Evolutionary conservation across 805 yeast genomes (phyloP).

Genomic region (Yamadazyma scolyti): DNA sequence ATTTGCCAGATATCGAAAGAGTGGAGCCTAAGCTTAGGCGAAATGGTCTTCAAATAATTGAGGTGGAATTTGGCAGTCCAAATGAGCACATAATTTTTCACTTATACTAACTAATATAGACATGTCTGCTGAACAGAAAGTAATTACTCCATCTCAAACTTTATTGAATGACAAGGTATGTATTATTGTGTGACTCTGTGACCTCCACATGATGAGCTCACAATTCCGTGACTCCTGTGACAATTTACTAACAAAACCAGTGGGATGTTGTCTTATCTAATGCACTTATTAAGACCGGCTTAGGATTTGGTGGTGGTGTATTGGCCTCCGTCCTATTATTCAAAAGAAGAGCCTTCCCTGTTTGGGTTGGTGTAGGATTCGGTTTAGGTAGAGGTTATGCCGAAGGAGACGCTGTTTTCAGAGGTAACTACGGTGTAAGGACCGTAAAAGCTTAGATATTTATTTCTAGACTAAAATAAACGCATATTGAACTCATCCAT

Average conservation of each 20-base stretch:
- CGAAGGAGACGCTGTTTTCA: constrained; percentile 96
- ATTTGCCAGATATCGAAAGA: no score
- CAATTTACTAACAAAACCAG: constrained; percentile 13
- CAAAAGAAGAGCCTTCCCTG: constrained; percentile 95
- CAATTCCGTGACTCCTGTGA: no score
- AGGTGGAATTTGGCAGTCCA: neutral
- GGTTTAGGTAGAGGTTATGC: constrained; percentile 98
- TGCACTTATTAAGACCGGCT: constrained; percentile 88
- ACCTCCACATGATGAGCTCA: neutral
- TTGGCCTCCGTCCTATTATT: constrained; percentile 85
- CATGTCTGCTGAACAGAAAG: constrained; percentile 33
- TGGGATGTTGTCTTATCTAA: constrained; percentile 98
- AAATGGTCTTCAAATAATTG: neutral
- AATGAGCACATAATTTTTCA: constrained; percentile 1
- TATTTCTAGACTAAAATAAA: no score
- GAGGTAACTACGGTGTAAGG: constrained; percentile 75
- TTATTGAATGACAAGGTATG: constrained; percentile 53
- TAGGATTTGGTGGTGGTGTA: constrained; percentile 97
- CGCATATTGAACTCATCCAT: no score
- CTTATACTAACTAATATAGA: constrained; percentile 11
- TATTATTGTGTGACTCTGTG: no score
- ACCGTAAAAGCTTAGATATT: constrained; percentile 63
- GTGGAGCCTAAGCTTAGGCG: no score
- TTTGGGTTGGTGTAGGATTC: constrained; percentile 95
- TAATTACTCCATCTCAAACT: constrained; percentile 48